phyloP scores from a whole-genome alignment of 164 flowering plant genomes.

The Warburgia ugandensis region DNA sequence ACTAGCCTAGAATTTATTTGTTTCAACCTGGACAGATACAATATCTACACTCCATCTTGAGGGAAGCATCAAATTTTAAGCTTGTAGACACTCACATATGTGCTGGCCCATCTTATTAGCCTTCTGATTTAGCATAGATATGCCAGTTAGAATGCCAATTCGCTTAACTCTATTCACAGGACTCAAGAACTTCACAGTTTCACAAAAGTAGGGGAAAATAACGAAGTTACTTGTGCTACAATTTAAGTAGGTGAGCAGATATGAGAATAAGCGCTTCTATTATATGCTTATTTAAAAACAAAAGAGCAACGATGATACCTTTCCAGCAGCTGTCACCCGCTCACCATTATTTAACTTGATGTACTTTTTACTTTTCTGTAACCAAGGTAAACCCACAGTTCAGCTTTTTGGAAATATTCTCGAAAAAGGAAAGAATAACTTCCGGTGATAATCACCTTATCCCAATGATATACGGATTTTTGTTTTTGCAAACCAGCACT shows the following conservation, averaged over 20 bases:
- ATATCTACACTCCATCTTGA: background rate
- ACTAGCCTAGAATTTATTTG: too few species aligned
- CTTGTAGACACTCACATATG: too few species aligned
- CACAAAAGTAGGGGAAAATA: too few species aligned
- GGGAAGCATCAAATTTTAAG: background rate
- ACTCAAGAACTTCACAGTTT: too few species aligned
- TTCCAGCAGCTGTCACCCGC: conserved; percentile 86
- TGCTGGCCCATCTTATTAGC: too few species aligned
- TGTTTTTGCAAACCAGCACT: conserved; percentile 63
- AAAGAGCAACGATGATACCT: conserved; percentile 38
- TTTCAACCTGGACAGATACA: too few species aligned
- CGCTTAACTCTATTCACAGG: too few species aligned
- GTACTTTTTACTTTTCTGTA: conserved; percentile 84
- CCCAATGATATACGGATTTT: conserved; percentile 83
- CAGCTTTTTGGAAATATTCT: conserved; percentile 1
- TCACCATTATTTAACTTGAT: conserved; percentile 86
- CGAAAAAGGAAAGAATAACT: background rate
- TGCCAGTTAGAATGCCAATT: too few species aligned
- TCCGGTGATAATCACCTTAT: conserved; percentile 47
- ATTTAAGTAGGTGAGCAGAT: background rate
- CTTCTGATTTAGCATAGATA: too few species aligned
- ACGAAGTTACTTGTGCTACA: background rate
- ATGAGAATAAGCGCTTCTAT: background rate
- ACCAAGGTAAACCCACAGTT: conserved; percentile 10
- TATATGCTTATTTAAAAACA: too few species aligned